These are phyloP conservation scores for Exophiala dermatitidis DNA, from an alignment of 2,329 filamentous ascomycete species.

Conservation along the genomic window DNA sequence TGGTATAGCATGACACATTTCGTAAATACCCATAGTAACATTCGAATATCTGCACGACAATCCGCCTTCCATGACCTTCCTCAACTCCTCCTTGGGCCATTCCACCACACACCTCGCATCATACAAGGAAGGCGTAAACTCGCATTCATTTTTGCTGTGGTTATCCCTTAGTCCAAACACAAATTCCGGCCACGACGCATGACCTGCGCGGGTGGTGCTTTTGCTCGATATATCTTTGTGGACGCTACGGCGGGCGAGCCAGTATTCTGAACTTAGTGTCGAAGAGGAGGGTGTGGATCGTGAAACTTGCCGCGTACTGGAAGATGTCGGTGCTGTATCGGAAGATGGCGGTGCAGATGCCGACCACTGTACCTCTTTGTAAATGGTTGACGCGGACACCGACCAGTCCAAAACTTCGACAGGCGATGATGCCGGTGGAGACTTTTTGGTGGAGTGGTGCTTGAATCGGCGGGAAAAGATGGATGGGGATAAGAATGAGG, in stretches of 20 bases:
- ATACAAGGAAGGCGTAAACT: conserved; percentile 36
- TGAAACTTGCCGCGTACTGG: not conserved
- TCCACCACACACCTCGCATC: conserved; percentile 28
- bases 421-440: conserved; percentile 19
- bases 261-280: conserved; percentile 31
- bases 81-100: conserved; percentile 21
- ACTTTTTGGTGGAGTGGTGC: conserved; percentile 18
- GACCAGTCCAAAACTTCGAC: conserved; percentile 22
- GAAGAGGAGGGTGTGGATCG: conserved; percentile 12
- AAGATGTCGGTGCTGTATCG: not conserved
- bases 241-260: conserved; percentile 37
- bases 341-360: not conserved
- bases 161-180: conserved; percentile 32
- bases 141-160: conserved; percentile 37
- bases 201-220: conserved; percentile 28
- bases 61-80: not conserved
- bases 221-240: conserved; percentile 28
- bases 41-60: conserved; percentile 3
- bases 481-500: conserved; percentile 21
- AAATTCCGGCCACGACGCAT: conserved; percentile 37
- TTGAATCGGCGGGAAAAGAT: conserved; percentile 20
- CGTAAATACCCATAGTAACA: conserved; percentile 24
- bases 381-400: conserved; percentile 15
- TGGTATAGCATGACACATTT: conserved; percentile 31
- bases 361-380: conserved; percentile 13